A percentile compares a stretch with the other conserved stretches of the same genome.
Evolutionary conservation across 179 eudicot species (phyloP).

Genomic region (Beta corolliflora): DNA sequence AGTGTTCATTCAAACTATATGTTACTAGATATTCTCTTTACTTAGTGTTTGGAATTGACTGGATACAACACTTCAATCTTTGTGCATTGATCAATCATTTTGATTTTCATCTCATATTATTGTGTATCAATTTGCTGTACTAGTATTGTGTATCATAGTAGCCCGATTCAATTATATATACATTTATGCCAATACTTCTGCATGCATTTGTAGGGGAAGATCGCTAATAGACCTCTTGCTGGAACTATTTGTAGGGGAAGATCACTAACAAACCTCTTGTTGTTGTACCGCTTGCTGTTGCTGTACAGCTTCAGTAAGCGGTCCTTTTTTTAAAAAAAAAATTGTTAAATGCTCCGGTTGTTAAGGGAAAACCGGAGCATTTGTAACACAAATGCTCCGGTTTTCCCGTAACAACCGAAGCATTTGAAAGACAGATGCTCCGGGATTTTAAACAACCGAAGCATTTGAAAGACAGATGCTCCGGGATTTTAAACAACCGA

Average conservation of each 20-base stretch:
- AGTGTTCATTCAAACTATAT: background rate
- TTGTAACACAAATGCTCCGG: too few relatives aligned
- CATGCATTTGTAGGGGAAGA: constrained; percentile 54
- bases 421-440: too few relatives aligned
- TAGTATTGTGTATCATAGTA: constrained; percentile 2
- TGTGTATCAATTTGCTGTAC: background rate
- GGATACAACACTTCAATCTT: background rate
- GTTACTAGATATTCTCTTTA: background rate
- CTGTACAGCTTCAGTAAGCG: too few relatives aligned
- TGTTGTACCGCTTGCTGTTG: too few relatives aligned
- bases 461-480: too few relatives aligned
- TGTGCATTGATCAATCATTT: background rate
- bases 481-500: too few relatives aligned
- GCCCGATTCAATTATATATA: background rate
- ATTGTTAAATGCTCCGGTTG: too few relatives aligned
- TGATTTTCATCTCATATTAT: background rate
- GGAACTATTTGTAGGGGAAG: constrained; percentile 95
- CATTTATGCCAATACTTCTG: background rate
- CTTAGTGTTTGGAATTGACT: constrained; percentile 7
- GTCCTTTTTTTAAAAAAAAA: too few relatives aligned
- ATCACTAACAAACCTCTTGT: too few relatives aligned
- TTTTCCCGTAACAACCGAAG: too few relatives aligned
- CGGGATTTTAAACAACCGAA: too few relatives aligned
- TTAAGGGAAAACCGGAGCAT: too few relatives aligned
- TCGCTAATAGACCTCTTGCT: constrained; percentile 94